Evolutionary conservation across 148 eudicot species (phyloP), one percentile per base, ranked within the genome.

Genomic region (Talinum fruticosum): DNA sequence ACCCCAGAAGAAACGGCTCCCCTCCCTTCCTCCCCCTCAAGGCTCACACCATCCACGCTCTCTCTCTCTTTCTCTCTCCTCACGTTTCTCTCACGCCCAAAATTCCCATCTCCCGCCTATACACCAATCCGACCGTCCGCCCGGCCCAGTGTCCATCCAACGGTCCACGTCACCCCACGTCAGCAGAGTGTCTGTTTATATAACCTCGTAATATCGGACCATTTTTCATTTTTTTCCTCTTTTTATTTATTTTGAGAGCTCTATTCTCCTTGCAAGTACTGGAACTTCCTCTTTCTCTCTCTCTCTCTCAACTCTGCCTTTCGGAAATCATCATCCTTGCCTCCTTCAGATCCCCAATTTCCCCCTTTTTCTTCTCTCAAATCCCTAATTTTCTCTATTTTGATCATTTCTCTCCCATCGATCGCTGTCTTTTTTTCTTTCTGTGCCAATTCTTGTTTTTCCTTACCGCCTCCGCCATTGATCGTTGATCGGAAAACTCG

Each of bases 101-200:
- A 23, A 8, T 23, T 36, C 36, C 16, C 41, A 53, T 12, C 76
- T 73, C 66, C 76, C 76, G 66, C 76, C 44, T 53, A 6, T 16
- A 8, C 41, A 15, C 10, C 26, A 53, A 51, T 53, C 76, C 28
- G 41, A 73, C 76, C 76, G 33, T 57, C 76, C 76, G 76, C 59
- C 76, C 65, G 23, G 1, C 21, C 12, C 37, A 10, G 47, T 73
- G 41, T 5, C 37, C 41, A 59, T 59, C 66, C 76, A 12, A 78
- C 81, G 76, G 44, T 30, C n/a, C 54, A 41, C 5, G 34, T 41
- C 47, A 8, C 2, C 41, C 38, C 44, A 73, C 65, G 38, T 54
- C 75, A 73, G 6, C 41, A 51, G 6, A 0, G 64, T 12, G 10
- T 59, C 19, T 14, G 10, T 26, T 8, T 44, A 14, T 5, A 45